phyloP scores from a whole-genome alignment of 1,139 yeast genomes.

The Pichia sp. region DNA sequence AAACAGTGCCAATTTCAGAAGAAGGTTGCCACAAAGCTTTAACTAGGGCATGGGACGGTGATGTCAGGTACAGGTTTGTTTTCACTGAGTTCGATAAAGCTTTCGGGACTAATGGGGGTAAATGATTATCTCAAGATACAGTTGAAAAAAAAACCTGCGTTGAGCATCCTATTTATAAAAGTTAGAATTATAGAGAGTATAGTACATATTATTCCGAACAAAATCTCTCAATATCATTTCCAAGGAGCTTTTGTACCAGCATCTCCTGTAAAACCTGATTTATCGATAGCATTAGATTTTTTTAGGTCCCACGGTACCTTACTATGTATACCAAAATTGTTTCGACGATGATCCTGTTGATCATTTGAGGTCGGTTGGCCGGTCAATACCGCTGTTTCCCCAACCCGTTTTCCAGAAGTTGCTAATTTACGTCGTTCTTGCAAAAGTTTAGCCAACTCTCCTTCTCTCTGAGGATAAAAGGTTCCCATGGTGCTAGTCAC shows the following conservation, averaged over 20 bases:
- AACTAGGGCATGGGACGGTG: constrained; percentile 51
- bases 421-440: constrained; percentile 14
- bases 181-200: neutral
- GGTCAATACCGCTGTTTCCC: neutral
- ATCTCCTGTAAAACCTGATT: neutral
- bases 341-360: neutral
- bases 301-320: neutral
- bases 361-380: neutral
- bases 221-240: neutral
- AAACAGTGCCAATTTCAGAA: constrained; percentile 50
- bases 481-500: constrained; percentile 27
- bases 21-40: constrained; percentile 49
- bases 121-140: neutral
- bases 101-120: constrained; percentile 26
- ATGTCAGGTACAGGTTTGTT: constrained; percentile 63
- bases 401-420: neutral
- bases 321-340: neutral
- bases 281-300: neutral
- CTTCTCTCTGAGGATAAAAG: constrained; percentile 23
- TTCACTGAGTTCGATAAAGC: constrained; percentile 52
- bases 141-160: neutral
- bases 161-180: neutral
- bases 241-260: neutral
- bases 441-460: constrained; percentile 21
- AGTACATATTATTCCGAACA: neutral